These are phyloP conservation scores for Fusarium poae DNA, from an alignment of 2,329 filamentous ascomycete genomes.

Conservation along the genomic window DNA sequence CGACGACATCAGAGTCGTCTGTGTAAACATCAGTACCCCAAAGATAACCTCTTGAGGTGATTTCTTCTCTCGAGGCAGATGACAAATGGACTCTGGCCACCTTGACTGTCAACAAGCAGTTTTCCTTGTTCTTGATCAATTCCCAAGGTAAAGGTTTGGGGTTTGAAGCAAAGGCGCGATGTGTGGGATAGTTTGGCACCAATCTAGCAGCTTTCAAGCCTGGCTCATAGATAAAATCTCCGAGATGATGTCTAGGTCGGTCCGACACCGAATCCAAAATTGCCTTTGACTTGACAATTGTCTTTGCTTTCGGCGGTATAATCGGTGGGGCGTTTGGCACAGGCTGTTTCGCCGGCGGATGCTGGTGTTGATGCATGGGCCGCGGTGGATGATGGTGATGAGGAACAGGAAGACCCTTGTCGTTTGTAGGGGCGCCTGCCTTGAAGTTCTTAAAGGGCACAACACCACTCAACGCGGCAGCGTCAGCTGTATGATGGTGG, in stretches of 20 bases:
- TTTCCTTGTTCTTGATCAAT: constrained; percentile 78
- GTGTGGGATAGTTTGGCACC: constrained; percentile 56
- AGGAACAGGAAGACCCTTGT: constrained; percentile 55
- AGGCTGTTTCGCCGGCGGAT: constrained; percentile 45
- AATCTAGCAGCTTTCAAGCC: constrained; percentile 68
- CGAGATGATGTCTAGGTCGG: constrained; percentile 82
- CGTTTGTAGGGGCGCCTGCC: constrained; percentile 60
- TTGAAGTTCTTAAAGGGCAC: constrained; percentile 66
- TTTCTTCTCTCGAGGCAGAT: constrained; percentile 79
- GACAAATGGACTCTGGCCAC: constrained; percentile 84
- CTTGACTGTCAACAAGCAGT: constrained; percentile 90
- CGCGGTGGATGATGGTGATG: constrained; percentile 65
- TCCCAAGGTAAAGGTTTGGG: constrained; percentile 83
- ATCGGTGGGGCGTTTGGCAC: constrained; percentile 41
- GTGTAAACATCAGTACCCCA: constrained; percentile 98
- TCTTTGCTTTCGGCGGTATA: constrained; percentile 71
- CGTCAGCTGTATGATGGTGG: constrained; percentile 64
- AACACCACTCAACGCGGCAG: constrained; percentile 58
- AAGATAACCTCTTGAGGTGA: constrained; percentile 81
- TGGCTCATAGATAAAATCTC: constrained; percentile 84
- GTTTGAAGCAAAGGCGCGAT: constrained; percentile 63
- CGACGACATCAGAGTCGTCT: constrained; percentile 93
- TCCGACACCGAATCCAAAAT: constrained; percentile 79
- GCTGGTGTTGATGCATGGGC: constrained; percentile 46
- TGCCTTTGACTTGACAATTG: constrained; percentile 74